phyloP scores from a whole-genome alignment of 768 basidiomycete genomes.

The Amanita rubescens region DNA sequence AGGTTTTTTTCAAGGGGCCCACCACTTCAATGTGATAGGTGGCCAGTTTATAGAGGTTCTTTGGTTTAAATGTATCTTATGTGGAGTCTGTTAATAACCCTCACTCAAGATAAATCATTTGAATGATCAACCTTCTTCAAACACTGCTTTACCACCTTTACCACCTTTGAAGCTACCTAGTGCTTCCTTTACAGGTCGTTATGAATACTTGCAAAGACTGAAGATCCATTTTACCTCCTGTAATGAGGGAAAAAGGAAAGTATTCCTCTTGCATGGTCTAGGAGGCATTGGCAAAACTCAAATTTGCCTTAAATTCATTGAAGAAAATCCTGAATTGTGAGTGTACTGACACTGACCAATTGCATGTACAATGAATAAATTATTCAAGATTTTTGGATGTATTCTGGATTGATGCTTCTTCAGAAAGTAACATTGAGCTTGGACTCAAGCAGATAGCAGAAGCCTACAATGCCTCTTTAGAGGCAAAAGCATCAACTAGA shows the following conservation, averaged over 20 bases:
- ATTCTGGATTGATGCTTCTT: too few species aligned
- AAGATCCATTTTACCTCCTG: conserved; percentile 8
- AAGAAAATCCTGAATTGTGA: background rate
- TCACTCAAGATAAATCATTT: background rate
- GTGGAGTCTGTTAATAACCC: background rate
- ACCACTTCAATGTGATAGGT: conserved; percentile 9
- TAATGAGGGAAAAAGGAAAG: background rate
- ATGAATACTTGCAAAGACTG: conserved; percentile 8
- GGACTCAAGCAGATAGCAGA: conserved; percentile 6
- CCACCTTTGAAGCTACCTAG: background rate
- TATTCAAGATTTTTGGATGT: conserved; percentile 10
- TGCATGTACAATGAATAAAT: background rate
- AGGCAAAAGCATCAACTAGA: conserved; percentile 6
- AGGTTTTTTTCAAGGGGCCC: conserved; percentile 1
- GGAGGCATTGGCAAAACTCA: conserved; percentile 13
- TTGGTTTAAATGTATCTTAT: background rate
- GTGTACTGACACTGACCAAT: background rate
- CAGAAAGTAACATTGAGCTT: conserved; percentile 8
- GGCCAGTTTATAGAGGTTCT: background rate
- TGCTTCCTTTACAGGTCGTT: conserved; percentile 6
- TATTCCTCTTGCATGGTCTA: conserved; percentile 15
- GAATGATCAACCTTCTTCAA: background rate
- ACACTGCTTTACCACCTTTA: background rate
- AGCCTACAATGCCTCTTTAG: too few species aligned
- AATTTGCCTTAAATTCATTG: conserved; percentile 1